A percentile compares a stretch with the other conserved stretches of the same genome.
phyloP scores from a whole-genome alignment of 1,284 basidiomycete species.

The Sporisorium graminicola region DNA sequence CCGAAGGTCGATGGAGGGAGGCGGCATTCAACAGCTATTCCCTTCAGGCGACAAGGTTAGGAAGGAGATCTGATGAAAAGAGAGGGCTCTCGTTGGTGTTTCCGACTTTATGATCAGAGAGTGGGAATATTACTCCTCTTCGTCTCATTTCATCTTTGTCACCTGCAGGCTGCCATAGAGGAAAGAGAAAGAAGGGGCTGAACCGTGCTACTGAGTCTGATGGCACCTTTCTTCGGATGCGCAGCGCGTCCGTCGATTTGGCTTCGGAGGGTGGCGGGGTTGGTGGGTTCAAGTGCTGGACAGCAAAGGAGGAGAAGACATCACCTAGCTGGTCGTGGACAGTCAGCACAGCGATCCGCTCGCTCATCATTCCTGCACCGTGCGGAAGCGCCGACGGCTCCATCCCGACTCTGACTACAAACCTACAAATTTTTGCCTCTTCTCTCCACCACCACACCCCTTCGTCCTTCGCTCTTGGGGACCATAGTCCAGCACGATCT shows the following conservation, averaged over 20 bases:
- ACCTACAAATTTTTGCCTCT: too few relatives aligned
- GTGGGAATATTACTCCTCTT: too few relatives aligned
- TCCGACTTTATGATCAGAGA: not conserved
- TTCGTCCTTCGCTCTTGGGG: not conserved
- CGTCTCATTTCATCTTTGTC: not conserved
- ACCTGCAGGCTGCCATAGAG: not conserved
- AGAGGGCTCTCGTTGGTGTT: not conserved
- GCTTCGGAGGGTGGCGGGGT: too few relatives aligned
- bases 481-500: not conserved
- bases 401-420: too few relatives aligned
- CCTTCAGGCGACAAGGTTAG: not conserved
- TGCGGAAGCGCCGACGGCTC: not conserved
- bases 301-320: not conserved
- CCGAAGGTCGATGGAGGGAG: not conserved
- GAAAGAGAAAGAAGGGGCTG: too few relatives aligned
- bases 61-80: too few relatives aligned
- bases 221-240: too few relatives aligned
- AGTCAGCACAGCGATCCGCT: slow-evolving; percentile 1
- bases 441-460: too few relatives aligned
- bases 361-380: not conserved
- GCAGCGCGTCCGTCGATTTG: not conserved
- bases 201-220: not conserved
- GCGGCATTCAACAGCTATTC: not conserved
- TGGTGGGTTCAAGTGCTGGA: not conserved
- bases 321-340: not conserved